phyloP scores from a whole-genome alignment of 768 basidiomycete genomes.

The Auriscalpium vulgare region DNA sequence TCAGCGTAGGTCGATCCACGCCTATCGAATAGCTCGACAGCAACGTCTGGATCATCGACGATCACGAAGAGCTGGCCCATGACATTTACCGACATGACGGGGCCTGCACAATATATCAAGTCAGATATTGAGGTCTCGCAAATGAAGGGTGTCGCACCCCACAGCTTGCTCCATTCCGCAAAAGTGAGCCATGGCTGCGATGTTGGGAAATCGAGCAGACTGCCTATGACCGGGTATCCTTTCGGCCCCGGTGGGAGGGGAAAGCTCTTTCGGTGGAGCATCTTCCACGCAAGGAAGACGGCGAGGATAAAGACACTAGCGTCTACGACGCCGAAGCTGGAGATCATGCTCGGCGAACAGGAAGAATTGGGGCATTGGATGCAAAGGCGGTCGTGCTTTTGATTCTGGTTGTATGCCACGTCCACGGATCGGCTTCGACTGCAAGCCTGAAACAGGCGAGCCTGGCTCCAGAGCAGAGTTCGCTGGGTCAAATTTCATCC shows the following conservation, averaged over 20 bases:
- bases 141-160: constrained; percentile 6
- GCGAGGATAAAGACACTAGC: background rate
- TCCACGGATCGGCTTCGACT: too few relatives aligned
- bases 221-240: constrained; percentile 16
- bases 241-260: constrained; percentile 16
- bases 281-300: background rate
- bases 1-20: constrained; percentile 12
- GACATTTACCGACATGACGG: constrained; percentile 5
- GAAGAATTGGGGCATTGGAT: too few relatives aligned
- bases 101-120: background rate
- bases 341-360: too few relatives aligned
- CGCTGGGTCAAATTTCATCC: too few relatives aligned
- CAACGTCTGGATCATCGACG: constrained; percentile 6
- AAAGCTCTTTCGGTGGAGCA: background rate
- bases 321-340: background rate
- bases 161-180: constrained; percentile 12
- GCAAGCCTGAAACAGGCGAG: too few relatives aligned
- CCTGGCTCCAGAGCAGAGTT: too few relatives aligned
- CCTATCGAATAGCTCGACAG: constrained; percentile 17
- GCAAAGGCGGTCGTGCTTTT: too few relatives aligned
- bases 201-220: constrained; percentile 14
- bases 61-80: constrained; percentile 11
- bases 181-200: constrained; percentile 11
- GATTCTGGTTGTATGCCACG: too few relatives aligned
- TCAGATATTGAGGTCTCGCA: background rate